These are phyloP conservation scores for Periconia macrospinosa DNA, from an alignment of 2,329 filamentous ascomycete species.

Conservation along the genomic window DNA sequence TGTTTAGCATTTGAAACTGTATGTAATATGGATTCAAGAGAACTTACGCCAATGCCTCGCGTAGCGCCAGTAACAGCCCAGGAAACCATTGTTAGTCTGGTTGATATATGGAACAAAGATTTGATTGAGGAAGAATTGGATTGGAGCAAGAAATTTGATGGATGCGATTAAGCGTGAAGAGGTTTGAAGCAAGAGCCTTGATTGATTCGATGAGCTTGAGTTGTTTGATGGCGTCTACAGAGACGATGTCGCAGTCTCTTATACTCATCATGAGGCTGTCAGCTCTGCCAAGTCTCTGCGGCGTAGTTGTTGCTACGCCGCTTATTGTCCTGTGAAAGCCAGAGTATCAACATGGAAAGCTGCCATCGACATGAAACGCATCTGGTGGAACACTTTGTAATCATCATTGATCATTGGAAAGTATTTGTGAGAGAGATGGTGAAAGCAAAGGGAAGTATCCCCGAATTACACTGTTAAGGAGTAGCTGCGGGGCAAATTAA, in stretches of 20 bases:
- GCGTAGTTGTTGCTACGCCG: no score
- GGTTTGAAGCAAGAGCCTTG: neutral
- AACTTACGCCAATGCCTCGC: conserved; percentile 16
- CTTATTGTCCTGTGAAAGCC: no score
- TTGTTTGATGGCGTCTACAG: neutral
- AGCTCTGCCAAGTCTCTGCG: no score
- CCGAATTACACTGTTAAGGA: no score
- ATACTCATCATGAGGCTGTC: neutral
- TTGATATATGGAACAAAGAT: neutral
- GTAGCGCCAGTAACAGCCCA: conserved; percentile 16
- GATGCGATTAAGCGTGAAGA: no score
- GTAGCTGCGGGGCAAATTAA: no score
- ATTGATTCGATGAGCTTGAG: neutral
- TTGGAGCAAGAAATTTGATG: no score
- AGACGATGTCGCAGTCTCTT: neutral
- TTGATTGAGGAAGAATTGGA: neutral
- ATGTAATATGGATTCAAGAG: conserved; percentile 1
- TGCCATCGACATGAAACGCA: neutral
- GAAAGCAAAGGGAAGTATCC: no score
- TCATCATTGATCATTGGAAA: conserved; percentile 11
- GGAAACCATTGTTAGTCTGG: conserved; percentile 14
- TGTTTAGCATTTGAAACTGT: neutral
- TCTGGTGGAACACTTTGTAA: neutral
- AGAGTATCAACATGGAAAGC: no score
- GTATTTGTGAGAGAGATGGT: conserved; percentile 8